Evolutionary conservation across 2,329 filamentous ascomycete species (phyloP).

Genomic region (Apiospora malaysiana): DNA sequence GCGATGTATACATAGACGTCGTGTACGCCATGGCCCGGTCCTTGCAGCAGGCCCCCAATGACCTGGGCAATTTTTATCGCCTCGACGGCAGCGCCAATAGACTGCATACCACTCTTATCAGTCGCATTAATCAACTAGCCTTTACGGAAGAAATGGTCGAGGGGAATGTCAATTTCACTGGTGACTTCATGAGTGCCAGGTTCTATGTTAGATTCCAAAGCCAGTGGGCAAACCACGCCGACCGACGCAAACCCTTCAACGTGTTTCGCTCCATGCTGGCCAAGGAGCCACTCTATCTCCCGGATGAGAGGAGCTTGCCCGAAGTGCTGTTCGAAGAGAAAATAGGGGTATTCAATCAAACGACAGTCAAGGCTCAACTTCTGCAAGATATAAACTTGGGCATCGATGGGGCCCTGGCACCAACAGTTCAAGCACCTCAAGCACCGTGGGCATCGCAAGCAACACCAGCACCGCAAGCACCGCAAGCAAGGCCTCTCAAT

Average conservation of each 20-base stretch:
- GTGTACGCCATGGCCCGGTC: neutral
- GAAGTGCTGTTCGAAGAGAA: neutral
- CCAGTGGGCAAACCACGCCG: neutral
- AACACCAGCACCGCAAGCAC: neutral
- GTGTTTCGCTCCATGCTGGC: neutral
- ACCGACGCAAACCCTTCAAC: neutral
- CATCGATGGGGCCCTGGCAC: neutral
- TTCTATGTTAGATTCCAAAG: too few species aligned
- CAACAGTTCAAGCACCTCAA: too few species aligned
- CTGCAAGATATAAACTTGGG: neutral
- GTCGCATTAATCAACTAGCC: neutral
- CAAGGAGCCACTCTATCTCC: neutral
- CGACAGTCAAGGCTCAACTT: neutral
- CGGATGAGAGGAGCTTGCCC: neutral
- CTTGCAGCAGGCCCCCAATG: neutral
- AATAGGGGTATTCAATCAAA: neutral
- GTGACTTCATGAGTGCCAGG: neutral
- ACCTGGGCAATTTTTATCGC: neutral
- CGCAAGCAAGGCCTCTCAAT: neutral
- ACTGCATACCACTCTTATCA: neutral
- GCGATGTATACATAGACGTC: neutral
- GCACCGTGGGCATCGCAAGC: neutral
- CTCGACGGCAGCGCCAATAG: neutral
- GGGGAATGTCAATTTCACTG: neutral
- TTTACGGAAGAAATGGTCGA: neutral